Percentiles rank a stretch among this genome's conserved stretches.
These are phyloP conservation scores for Zymoseptoria brevis DNA, from an alignment of 2,329 filamentous ascomycete species.

Conservation along the genomic window DNA sequence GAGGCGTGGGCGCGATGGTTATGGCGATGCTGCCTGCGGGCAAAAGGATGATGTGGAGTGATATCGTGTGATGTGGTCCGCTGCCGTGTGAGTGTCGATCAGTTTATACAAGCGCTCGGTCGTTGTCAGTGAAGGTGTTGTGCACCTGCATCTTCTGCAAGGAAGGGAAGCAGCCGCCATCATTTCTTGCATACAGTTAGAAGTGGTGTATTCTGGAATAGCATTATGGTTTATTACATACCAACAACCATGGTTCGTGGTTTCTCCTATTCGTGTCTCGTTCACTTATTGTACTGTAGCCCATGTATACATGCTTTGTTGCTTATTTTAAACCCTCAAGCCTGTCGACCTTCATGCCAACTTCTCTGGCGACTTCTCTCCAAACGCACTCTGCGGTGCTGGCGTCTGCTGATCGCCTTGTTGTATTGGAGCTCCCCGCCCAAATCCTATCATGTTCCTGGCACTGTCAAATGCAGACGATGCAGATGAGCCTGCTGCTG, in stretches of 20 bases:
- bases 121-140: neutral
- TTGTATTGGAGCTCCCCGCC: neutral
- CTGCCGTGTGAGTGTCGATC: neutral
- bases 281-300: neutral
- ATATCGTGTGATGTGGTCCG: neutral
- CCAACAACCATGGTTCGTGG: neutral
- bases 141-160: neutral
- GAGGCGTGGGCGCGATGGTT: neutral
- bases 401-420: neutral
- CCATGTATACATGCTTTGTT: neutral
- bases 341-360: neutral
- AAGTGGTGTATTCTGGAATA: too few relatives aligned
- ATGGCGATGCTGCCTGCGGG: neutral
- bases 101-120: neutral
- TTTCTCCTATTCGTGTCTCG: neutral
- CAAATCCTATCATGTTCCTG: neutral
- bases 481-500: conserved; percentile 22
- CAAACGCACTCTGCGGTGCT: neutral
- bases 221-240: neutral
- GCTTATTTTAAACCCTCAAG: neutral
- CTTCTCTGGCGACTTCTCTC: neutral
- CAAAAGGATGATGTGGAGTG: neutral
- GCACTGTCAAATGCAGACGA: conserved; percentile 17
- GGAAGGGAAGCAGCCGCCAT: neutral
- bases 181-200: neutral